These are phyloP conservation scores for Magnaporthales sp. DNA, from an alignment of 2,329 filamentous ascomycete species.

Conservation along the genomic window DNA sequence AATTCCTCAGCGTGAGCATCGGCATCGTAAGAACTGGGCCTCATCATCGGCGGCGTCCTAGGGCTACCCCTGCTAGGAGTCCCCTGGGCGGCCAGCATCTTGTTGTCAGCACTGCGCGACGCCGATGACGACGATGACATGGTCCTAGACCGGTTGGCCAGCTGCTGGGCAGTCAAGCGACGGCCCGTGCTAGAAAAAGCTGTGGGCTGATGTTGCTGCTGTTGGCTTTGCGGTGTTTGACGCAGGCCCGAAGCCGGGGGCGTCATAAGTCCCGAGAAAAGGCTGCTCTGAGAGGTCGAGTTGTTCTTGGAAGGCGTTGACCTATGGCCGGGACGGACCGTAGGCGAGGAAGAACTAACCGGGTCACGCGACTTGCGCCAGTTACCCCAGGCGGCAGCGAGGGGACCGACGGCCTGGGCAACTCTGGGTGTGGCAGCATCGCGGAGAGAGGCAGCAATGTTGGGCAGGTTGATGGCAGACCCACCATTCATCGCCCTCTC, in stretches of 20 bases:
- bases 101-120: constrained; percentile 13
- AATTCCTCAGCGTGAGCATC: constrained; percentile 52
- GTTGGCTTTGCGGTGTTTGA: constrained; percentile 41
- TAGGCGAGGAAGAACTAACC: constrained; percentile 23
- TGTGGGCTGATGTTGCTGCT: constrained; percentile 38
- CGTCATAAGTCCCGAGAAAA: constrained; percentile 76
- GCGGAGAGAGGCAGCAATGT: constrained; percentile 67
- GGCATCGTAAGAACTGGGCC: constrained; percentile 47
- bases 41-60: constrained; percentile 55
- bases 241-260: constrained; percentile 73
- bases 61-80: constrained; percentile 33
- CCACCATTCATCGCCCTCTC: constrained; percentile 72
- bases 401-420: constrained; percentile 67
- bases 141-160: constrained; percentile 22
- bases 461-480: constrained; percentile 60
- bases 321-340: not conserved
- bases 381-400: constrained; percentile 90
- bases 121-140: constrained; percentile 4
- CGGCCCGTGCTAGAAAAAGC: constrained; percentile 53
- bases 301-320: constrained; percentile 54
- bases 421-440: constrained; percentile 75
- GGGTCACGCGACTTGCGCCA: constrained; percentile 68
- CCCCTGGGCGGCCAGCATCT: constrained; percentile 22
- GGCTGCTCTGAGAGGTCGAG: constrained; percentile 43
- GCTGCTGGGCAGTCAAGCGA: constrained; percentile 43